Evolutionary conservation across 352 stramenopile species (phyloP), one percentile per base, ranked within the genome.

Genomic region (Globisporangium apiculatum): DNA sequence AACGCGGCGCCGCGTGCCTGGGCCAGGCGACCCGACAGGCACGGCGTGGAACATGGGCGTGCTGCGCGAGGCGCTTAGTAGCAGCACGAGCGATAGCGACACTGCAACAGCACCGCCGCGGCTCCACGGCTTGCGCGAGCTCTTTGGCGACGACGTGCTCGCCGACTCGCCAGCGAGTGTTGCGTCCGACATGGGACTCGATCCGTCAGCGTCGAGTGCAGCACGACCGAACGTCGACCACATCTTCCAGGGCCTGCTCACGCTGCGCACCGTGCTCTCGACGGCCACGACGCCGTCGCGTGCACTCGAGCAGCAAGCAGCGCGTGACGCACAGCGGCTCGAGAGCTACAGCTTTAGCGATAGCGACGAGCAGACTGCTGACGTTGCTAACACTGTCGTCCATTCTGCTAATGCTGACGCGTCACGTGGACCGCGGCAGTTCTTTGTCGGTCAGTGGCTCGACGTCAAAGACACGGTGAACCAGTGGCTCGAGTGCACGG

Each of bases 391-490:
- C 38, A 4, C 35, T 38, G 9, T 12, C 7, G 45, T 66, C 3
- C 66, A 57, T 1, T 24, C 18, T 24, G 18, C 18, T 24, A 24
- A 24, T 24, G 18, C 18, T 24, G 18, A 24, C 18, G 18, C 18
- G 1, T 24, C 18, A 24, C 74, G 82, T 40, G 67, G 73, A 2
- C 70, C 63, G 1, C 68, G 83, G 7, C 73, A 68, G 15, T 91
- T 93, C 59, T 90, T 87, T 61, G 73, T 95, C 18, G 96, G 96
- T 0, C 97, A 99, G 68, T 99, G 96, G 96, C 71, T 99, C 5
- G 96, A 99, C 72, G 93, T 96, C 35, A 89, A 97, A 57, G 97
- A 99, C 69, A 99, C 97, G 0, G 95, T 99, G 35, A 97, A 98
- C 69, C 95, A 99, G 60, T 99, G 97, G 97, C 72, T 99, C 1